Evolutionary conservation across 1,284 basidiomycete genomes (phyloP).

Genomic region (Heterobasidion irregulare): DNA sequence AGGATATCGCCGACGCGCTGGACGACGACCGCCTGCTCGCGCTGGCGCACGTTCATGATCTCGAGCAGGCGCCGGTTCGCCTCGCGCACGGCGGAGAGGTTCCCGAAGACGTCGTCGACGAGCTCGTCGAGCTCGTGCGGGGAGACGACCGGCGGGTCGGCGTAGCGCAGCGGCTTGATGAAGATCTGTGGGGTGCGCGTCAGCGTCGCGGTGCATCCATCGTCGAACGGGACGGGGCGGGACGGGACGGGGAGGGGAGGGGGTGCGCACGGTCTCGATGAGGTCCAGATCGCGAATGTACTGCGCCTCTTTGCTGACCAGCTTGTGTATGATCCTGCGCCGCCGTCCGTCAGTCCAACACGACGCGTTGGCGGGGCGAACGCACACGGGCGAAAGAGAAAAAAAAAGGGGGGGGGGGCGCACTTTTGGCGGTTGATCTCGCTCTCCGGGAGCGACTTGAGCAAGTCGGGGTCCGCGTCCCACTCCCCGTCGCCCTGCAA

Average conservation of each 20-base stretch:
- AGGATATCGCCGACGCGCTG: slow-evolving; percentile 88
- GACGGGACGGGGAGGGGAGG: too few species aligned
- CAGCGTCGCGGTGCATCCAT: background rate
- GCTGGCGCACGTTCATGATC: slow-evolving; percentile 79
- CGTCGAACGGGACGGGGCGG: background rate
- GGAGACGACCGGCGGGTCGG: slow-evolving; percentile 70
- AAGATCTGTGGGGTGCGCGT: slow-evolving; percentile 42
- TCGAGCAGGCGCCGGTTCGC: slow-evolving; percentile 81
- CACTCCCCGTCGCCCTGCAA: slow-evolving; percentile 44
- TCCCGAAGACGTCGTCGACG: slow-evolving; percentile 82
- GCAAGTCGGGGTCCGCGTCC: slow-evolving; percentile 65
- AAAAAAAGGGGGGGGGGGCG: slow-evolving; percentile 16
- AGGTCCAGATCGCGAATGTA: slow-evolving; percentile 87
- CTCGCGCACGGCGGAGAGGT: slow-evolving; percentile 77
- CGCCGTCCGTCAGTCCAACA: background rate
- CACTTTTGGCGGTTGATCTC: slow-evolving; percentile 84
- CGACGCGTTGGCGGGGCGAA: too few species aligned
- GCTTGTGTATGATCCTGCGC: slow-evolving; percentile 77
- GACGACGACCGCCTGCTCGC: slow-evolving; percentile 82
- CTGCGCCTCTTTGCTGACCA: slow-evolving; percentile 85
- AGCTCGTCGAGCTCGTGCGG: slow-evolving; percentile 66
- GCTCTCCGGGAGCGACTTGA: slow-evolving; percentile 61
- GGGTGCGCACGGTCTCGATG: slow-evolving; percentile 59
- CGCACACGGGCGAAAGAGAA: background rate
- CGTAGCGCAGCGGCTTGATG: slow-evolving; percentile 66